Percentiles rank a stretch among this genome's conserved stretches.
Conservation (phyloP, 352 stramenopile species). For the Porosira glacialis region DNA sequence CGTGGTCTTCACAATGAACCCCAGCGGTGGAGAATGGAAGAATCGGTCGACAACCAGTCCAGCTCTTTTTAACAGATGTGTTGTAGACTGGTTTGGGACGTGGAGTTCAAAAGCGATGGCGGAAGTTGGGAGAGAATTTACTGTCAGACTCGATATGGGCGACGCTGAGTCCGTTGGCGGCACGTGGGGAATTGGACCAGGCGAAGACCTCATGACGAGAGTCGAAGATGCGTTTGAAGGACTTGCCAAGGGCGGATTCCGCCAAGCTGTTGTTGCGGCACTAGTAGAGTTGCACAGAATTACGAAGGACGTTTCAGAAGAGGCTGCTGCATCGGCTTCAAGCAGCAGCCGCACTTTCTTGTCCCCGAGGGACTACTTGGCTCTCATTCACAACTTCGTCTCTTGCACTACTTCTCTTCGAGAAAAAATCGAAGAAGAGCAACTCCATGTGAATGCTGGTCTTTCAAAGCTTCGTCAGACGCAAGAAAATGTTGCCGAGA, state of each 20-base stretch:
- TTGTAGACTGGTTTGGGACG: conserved; percentile 99
- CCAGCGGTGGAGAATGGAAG: conserved; percentile 93
- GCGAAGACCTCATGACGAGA: conserved; percentile 68
- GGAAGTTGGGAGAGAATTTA: conserved; percentile 98
- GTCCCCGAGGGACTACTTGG: conserved; percentile 84
- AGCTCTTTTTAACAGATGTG: conserved; percentile 99
- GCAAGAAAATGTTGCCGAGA: conserved; percentile 91
- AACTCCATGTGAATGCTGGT: conserved; percentile 96
- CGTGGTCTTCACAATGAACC: conserved; percentile 99
- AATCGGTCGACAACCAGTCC: conserved; percentile 97
- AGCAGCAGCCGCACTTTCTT: conserved; percentile 78
- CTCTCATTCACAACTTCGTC: conserved; percentile 84
- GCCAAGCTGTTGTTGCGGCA: conserved; percentile 83
- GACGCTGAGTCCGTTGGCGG: conserved; percentile 81
- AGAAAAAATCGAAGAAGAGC: conserved; percentile 79
- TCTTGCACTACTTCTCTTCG: conserved; percentile 86
- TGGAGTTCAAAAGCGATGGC: conserved; percentile 96
- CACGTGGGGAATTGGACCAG: conserved; percentile 68
- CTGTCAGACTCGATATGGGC: conserved; percentile 90
- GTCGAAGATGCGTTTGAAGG: conserved; percentile 75
- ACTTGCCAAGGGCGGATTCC: conserved; percentile 53
- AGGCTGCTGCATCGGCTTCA: conserved; percentile 48
- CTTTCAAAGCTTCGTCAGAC: conserved; percentile 97
- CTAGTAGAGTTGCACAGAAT: conserved; percentile 83
- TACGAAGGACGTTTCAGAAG: conserved; percentile 76